A percentile compares a stretch with the other conserved stretches of the same genome.
Evolutionary conservation across 345 rosid species (phyloP).

Genomic region (Salix caprea): DNA sequence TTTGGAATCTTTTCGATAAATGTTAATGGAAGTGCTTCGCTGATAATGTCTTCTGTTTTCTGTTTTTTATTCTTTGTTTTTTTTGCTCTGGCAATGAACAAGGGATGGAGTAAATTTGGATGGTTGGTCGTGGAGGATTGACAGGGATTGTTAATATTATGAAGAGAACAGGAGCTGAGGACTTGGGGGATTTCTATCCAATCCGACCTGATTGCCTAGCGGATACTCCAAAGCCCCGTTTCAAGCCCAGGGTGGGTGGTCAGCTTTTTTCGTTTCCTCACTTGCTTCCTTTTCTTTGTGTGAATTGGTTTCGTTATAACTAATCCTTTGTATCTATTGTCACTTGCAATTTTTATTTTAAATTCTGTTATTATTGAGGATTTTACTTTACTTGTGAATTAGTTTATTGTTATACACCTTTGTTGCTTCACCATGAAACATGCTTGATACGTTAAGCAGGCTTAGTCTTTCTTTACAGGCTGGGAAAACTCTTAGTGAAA

Average conservation of each 20-base stretch:
- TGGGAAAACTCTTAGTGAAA: slow-evolving; percentile 84
- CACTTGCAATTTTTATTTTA: not conserved
- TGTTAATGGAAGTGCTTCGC: not conserved
- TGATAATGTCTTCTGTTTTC: not conserved
- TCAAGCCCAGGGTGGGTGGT: slow-evolving; percentile 55
- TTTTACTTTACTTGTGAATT: not conserved
- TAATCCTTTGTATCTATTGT: not conserved
- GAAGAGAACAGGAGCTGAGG: slow-evolving; percentile 52
- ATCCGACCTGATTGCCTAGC: slow-evolving; percentile 61
- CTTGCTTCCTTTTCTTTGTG: not conserved
- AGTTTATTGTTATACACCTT: not conserved
- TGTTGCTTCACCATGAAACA: not conserved
- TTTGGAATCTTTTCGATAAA: no score
- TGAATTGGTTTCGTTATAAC: not conserved
- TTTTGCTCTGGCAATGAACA: not conserved
- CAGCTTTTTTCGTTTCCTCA: not conserved
- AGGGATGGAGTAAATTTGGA: slow-evolving; percentile 17
- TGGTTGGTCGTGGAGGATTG: slow-evolving; percentile 36
- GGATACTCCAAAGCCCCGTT: slow-evolving; percentile 67
- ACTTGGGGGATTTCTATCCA: slow-evolving; percentile 70
- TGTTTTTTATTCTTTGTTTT: not conserved
- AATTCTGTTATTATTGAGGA: not conserved
- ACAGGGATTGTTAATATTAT: slow-evolving; percentile 8
- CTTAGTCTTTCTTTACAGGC: slow-evolving; percentile 36
- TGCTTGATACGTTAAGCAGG: not conserved